phyloP scores from a whole-genome alignment of 164 flowering plant genomes.

The Warburgia ugandensis region DNA sequence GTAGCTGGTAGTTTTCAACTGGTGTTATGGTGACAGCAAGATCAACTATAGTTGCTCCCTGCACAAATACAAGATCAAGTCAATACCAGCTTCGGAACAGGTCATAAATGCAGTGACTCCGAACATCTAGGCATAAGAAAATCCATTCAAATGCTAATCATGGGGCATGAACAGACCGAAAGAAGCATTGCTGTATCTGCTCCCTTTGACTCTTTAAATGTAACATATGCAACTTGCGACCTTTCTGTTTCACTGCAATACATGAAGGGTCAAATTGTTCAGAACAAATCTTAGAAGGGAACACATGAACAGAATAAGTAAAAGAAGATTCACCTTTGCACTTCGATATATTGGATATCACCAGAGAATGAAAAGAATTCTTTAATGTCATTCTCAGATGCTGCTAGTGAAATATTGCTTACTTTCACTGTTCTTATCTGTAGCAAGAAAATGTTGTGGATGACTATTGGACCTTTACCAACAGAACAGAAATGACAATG shows the following conservation, averaged over 20 bases:
- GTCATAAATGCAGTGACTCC: no score
- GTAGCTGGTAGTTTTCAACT: slow-evolving; percentile 54
- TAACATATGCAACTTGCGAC: slow-evolving; percentile 53
- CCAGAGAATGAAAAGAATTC: slow-evolving; percentile 91
- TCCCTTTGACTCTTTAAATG: slow-evolving; percentile 65
- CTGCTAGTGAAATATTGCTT: slow-evolving; percentile 67
- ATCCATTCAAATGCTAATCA: no score
- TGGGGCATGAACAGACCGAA: slow-evolving; percentile 3
- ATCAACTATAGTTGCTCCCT: slow-evolving; percentile 71
- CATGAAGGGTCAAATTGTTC: not conserved
- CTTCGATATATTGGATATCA: slow-evolving; percentile 57
- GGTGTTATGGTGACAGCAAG: slow-evolving; percentile 45
- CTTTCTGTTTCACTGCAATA: slow-evolving; percentile 12
- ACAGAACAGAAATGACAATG: no score
- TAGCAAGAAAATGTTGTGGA: no score
- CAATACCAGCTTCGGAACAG: no score
- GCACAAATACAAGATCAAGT: no score
- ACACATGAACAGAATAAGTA: not conserved
- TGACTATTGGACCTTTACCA: no score
- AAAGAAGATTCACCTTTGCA: slow-evolving; percentile 53
- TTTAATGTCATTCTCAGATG: slow-evolving; percentile 58
- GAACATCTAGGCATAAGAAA: no score
- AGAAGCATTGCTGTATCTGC: slow-evolving; percentile 60
- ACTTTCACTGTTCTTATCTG: slow-evolving; percentile 67
- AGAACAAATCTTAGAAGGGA: no score